Percentiles rank a stretch among this genome's conserved stretches.
These are phyloP conservation scores for Leccinum subrobustum DNA, from an alignment of 1,284 basidiomycete genomes.

Conservation along the genomic window DNA sequence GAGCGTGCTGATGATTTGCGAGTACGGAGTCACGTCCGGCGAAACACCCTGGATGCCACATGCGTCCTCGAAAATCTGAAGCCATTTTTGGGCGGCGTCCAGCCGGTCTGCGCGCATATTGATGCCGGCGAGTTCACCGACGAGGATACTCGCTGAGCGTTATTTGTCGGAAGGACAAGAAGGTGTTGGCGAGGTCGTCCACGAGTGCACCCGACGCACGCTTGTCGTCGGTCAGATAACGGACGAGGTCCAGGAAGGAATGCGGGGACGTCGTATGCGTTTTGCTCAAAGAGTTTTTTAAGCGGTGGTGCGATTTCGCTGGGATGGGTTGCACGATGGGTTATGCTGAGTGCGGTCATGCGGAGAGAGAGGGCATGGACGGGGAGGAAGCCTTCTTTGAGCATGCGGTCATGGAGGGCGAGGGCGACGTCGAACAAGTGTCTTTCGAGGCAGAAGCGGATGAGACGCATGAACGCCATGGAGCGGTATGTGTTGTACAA, in stretches of 20 bases:
- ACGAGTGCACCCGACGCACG: slow-evolving; percentile 31
- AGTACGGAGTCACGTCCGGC: slow-evolving; percentile 34
- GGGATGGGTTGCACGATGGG: slow-evolving; percentile 13
- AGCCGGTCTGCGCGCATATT: slow-evolving; percentile 36
- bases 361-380: slow-evolving; percentile 40
- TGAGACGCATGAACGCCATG: slow-evolving; percentile 26
- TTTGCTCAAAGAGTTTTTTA: slow-evolving; percentile 30
- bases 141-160: slow-evolving; percentile 36
- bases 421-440: slow-evolving; percentile 37
- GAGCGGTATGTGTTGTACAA: slow-evolving; percentile 30
- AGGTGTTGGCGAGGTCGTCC: slow-evolving; percentile 37
- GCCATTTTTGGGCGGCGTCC: slow-evolving; percentile 36
- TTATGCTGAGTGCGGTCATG: slow-evolving; percentile 37
- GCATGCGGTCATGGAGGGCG: slow-evolving; percentile 43
- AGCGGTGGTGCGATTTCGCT: slow-evolving; percentile 27
- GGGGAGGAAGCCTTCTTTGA: slow-evolving; percentile 38
- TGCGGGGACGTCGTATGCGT: slow-evolving; percentile 37
- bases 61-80: slow-evolving; percentile 29
- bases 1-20: slow-evolving; percentile 40
- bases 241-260: slow-evolving; percentile 44
- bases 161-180: slow-evolving; percentile 34
- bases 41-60: slow-evolving; percentile 18
- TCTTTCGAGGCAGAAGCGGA: slow-evolving; percentile 29
- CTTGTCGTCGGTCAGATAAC: slow-evolving; percentile 31
- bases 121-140: slow-evolving; percentile 38